Evolutionary conservation across 2,329 filamentous ascomycete genomes (phyloP).

Genomic region (Chaetomiaceae sp.): DNA sequence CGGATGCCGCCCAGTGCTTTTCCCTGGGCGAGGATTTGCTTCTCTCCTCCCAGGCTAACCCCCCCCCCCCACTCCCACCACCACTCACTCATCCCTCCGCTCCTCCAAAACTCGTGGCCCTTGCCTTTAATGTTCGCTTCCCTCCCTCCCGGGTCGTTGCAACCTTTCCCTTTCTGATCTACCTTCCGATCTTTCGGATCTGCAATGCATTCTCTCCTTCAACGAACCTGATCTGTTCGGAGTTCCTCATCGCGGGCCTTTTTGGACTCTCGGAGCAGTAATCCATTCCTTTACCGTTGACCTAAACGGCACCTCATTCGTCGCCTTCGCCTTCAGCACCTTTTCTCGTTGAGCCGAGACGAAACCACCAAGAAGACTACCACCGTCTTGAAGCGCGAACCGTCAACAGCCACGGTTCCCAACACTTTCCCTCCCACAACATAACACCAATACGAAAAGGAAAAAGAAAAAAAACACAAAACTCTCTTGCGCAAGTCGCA

Average conservation of each 20-base stretch:
- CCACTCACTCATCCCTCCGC: background rate
- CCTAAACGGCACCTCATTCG: too few species aligned
- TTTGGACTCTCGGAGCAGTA: conserved; percentile 22
- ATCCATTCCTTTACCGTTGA: conserved; percentile 20
- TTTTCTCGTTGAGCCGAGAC: conserved; percentile 9
- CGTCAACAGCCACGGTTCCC: background rate
- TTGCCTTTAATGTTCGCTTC: conserved; percentile 23
- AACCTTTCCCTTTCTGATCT: conserved; percentile 17
- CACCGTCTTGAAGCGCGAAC: background rate
- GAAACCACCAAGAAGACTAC: conserved; percentile 1
- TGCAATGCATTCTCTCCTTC: conserved; percentile 22
- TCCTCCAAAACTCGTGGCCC: conserved; percentile 7
- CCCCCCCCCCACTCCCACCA: too few species aligned
- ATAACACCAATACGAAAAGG: too few species aligned
- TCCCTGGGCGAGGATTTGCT: background rate
- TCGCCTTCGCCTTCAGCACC: background rate
- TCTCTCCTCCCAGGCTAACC: too few species aligned
- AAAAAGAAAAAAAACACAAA: too few species aligned
- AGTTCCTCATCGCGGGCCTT: conserved; percentile 23
- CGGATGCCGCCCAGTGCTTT: too few species aligned
- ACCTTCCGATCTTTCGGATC: conserved; percentile 19
- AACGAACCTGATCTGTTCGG: conserved; percentile 19
- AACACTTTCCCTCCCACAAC: conserved; percentile 17
- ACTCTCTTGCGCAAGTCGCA: background rate
- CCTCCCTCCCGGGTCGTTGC: background rate